These are phyloP conservation scores for Trichoderma erinaceum DNA, from an alignment of 495 filamentous ascomycete species.

Conservation along the genomic window DNA sequence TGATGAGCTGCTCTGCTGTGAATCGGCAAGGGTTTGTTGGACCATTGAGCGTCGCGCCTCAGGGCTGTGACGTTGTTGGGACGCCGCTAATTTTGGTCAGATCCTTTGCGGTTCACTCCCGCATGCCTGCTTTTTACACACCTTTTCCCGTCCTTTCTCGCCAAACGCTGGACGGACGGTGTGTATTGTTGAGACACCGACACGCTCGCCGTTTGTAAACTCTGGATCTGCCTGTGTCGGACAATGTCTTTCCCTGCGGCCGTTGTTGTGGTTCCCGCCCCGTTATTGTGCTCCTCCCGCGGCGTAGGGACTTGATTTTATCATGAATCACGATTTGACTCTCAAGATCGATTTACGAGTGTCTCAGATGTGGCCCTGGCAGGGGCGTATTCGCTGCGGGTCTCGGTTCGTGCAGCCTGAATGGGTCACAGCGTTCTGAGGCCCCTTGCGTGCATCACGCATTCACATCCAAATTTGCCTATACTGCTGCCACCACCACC, in stretches of 20 bases:
- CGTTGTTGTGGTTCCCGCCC: too few relatives aligned
- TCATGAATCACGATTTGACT: not conserved
- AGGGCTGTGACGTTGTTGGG: not conserved
- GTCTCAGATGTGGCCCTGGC: not conserved
- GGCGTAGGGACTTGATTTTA: too few relatives aligned
- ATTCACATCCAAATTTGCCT: not conserved
- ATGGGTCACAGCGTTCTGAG: not conserved
- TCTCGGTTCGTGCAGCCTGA: not conserved
- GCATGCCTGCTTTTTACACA: not conserved
- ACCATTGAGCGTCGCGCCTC: not conserved
- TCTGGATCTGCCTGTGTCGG: not conserved
- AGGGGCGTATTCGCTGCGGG: not conserved
- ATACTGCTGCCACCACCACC: not conserved
- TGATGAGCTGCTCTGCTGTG: not conserved
- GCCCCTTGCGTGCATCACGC: not conserved
- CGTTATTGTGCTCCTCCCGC: too few relatives aligned
- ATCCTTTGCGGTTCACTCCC: not conserved
- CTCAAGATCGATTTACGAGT: slow-evolving; percentile 5
- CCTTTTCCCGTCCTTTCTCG: not conserved
- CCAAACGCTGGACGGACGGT: not conserved
- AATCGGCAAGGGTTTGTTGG: slow-evolving; percentile 11
- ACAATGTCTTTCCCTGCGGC: too few relatives aligned
- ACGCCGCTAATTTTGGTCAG: not conserved
- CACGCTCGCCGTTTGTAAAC: not conserved
- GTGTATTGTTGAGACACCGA: not conserved